phyloP scores from a whole-genome alignment of 331 rosid genomes.

The Phaseolus coccineus region DNA sequence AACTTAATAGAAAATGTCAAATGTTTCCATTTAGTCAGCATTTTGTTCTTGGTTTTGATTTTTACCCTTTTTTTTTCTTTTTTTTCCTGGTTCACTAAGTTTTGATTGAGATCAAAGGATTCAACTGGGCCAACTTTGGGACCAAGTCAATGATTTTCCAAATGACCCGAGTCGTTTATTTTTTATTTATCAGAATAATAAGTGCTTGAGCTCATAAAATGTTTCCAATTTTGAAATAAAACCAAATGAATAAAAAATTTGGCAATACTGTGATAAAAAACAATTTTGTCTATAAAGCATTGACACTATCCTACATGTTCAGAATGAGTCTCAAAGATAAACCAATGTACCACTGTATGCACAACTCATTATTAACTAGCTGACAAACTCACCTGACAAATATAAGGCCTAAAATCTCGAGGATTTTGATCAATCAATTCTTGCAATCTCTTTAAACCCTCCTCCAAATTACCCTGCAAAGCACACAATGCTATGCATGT shows the following conservation, averaged over 20 bases:
- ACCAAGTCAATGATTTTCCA: background rate
- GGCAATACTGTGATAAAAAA: conserved; percentile 4
- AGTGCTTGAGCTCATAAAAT: background rate
- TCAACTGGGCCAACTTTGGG: background rate
- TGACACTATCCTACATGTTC: background rate
- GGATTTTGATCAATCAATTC: conserved; percentile 73
- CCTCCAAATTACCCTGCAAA: conserved; percentile 83
- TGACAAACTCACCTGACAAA: conserved; percentile 73
- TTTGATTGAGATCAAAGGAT: background rate
- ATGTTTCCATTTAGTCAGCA: background rate
- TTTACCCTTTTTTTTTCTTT: conserved; percentile 5
- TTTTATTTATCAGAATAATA: background rate
- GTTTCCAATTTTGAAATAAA: background rate
- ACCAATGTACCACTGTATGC: background rate
- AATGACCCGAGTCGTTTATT: background rate
- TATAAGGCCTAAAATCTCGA: conserved; percentile 92
- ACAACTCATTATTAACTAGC: conserved; percentile 2
- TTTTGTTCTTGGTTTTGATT: background rate
- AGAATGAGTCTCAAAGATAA: background rate
- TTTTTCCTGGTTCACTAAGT: background rate
- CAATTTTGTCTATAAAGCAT: background rate
- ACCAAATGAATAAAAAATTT: background rate
- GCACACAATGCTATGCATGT: conserved; percentile 6
- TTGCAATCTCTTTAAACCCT: conserved; percentile 73
- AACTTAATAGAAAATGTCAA: conserved; percentile 2